These are phyloP conservation scores for Hansenula sp. DNA, from an alignment of 1,139 yeast species.

Conservation along the genomic window DNA sequence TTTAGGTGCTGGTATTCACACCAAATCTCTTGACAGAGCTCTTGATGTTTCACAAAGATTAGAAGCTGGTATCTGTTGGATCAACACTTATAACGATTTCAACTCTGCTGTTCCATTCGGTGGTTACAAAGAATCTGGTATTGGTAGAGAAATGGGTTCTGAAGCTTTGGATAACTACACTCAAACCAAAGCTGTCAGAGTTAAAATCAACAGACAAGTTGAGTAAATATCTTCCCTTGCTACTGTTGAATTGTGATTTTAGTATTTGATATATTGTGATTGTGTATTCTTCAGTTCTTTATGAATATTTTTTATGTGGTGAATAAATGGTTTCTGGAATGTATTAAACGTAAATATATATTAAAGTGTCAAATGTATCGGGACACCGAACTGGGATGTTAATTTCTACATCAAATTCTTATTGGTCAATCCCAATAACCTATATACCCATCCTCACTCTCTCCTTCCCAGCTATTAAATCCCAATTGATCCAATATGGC, in stretches of 20 bases:
- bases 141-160: constrained; percentile 89
- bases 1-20: constrained; percentile 83
- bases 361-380: too few species aligned
- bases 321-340: too few species aligned
- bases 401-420: too few species aligned
- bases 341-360: too few species aligned
- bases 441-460: too few species aligned
- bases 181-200: constrained; percentile 76
- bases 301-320: too few species aligned
- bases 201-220: constrained; percentile 17
- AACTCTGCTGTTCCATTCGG: constrained; percentile 77
- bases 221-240: neutral
- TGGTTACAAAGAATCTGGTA: constrained; percentile 83
- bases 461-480: too few species aligned
- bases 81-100: constrained; percentile 79
- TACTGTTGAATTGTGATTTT: neutral
- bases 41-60: constrained; percentile 61
- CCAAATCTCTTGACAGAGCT: constrained; percentile 55
- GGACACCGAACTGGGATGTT: too few species aligned
- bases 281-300: too few species aligned
- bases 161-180: constrained; percentile 82
- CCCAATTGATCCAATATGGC: too few species aligned
- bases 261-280: too few species aligned
- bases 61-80: constrained; percentile 82
- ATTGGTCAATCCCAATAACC: too few species aligned